Evolutionary conservation across 2,329 filamentous ascomycete genomes (phyloP).

Genomic region (Furcasterigmium furcatum): DNA sequence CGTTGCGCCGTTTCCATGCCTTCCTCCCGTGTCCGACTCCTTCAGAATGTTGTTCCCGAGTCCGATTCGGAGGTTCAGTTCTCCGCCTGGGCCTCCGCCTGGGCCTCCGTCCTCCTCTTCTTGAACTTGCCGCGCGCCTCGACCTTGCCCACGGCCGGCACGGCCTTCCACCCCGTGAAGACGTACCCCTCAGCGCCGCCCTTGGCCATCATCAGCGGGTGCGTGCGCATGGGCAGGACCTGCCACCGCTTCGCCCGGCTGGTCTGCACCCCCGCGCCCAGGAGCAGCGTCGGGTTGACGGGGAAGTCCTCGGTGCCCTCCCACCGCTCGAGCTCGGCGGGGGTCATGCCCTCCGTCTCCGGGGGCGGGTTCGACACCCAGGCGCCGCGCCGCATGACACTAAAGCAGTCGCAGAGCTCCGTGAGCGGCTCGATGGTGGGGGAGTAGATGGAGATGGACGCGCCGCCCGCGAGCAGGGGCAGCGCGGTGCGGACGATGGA

Average conservation of each 20-base stretch:
- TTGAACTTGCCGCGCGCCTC: constrained; percentile 80
- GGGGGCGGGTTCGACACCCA: constrained; percentile 58
- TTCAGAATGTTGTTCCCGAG: too few species aligned
- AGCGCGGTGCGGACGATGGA: constrained; percentile 73
- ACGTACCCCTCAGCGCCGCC: constrained; percentile 90
- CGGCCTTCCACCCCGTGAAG: constrained; percentile 77
- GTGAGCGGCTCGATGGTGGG: constrained; percentile 77
- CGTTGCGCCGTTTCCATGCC: not conserved
- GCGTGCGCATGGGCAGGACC: constrained; percentile 85
- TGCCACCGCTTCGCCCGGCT: constrained; percentile 80
- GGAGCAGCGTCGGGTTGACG: constrained; percentile 78
- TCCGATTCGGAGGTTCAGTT: too few species aligned
- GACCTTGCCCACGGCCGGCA: constrained; percentile 76
- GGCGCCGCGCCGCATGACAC: constrained; percentile 72
- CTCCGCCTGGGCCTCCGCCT: constrained; percentile 1
- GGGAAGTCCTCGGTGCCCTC: constrained; percentile 72
- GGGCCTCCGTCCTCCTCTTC: constrained; percentile 56
- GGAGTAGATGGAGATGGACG: constrained; percentile 81
- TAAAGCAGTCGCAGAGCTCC: constrained; percentile 79
- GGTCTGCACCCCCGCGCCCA: constrained; percentile 78
- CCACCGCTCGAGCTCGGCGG: constrained; percentile 53
- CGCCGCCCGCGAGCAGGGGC: constrained; percentile 78
- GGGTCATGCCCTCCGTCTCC: constrained; percentile 38
- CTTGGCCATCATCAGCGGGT: constrained; percentile 86
- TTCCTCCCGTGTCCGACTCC: not conserved